Conservation (phyloP, 345 rosid species). For the Odontarrhena argentea region DNA sequence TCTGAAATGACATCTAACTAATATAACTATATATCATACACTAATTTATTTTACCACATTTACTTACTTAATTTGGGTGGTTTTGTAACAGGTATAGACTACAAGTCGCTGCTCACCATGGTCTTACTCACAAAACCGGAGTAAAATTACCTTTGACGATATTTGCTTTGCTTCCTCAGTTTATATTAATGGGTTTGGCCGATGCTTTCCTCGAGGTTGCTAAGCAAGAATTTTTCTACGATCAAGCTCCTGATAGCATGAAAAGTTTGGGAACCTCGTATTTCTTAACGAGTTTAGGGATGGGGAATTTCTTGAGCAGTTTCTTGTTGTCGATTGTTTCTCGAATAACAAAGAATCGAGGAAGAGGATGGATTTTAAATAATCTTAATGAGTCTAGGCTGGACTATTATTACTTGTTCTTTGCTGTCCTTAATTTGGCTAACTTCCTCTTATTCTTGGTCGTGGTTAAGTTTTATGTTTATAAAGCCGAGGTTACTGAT, state of each 20-base stretch:
- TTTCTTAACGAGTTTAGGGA: constrained; percentile 51
- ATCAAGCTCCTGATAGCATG: constrained; percentile 91
- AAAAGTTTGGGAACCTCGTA: constrained; percentile 90
- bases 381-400: constrained; percentile 74
- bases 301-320: constrained; percentile 78
- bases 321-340: constrained; percentile 66
- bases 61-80: not conserved
- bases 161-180: constrained; percentile 76
- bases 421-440: constrained; percentile 55
- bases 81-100: constrained; percentile 50
- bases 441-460: constrained; percentile 65
- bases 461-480: constrained; percentile 59
- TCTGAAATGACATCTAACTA: no score
- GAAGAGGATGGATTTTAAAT: constrained; percentile 68
- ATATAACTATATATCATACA: no score
- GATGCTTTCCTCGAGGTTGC: constrained; percentile 79
- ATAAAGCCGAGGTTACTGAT: constrained; percentile 67
- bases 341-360: constrained; percentile 49
- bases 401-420: constrained; percentile 75
- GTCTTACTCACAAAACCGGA: constrained; percentile 51
- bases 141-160: constrained; percentile 57
- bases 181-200: constrained; percentile 75
- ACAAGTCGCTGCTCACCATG: constrained; percentile 53
- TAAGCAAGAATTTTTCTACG: constrained; percentile 85
- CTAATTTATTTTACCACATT: no score